These are phyloP conservation scores for Monosiga brevicollis DNA, from an alignment of 78 protist genomes.

Conservation along the genomic window DNA sequence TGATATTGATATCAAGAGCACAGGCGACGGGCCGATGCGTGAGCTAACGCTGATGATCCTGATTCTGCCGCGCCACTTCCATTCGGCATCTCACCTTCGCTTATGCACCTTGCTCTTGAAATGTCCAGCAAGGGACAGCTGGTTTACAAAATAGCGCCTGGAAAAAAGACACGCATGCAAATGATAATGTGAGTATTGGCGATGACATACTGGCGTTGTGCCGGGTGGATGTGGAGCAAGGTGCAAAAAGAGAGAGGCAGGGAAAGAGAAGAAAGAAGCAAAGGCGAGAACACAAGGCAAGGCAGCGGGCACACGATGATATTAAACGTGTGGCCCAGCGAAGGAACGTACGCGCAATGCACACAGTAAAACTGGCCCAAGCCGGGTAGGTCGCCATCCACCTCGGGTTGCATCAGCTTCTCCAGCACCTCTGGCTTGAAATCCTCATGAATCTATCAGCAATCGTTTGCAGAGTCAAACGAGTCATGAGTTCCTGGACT, in stretches of 20 bases:
- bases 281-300: not conserved
- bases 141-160: not conserved
- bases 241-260: not conserved
- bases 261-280: not conserved
- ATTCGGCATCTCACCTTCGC: not conserved
- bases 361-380: constrained; percentile 30
- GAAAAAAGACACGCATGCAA: not conserved
- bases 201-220: not conserved
- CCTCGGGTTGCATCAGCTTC: not conserved
- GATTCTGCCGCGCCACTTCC: no score
- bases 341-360: not conserved
- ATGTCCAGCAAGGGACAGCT: not conserved
- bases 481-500: no score
- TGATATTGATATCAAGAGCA: not conserved
- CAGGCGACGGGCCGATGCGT: not conserved
- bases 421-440: constrained; percentile 1
- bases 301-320: not conserved
- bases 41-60: not conserved
- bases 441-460: constrained; percentile 25
- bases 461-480: no score
- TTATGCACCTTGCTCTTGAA: not conserved
- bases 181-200: not conserved
- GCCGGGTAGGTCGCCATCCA: constrained; percentile 25
- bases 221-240: not conserved
- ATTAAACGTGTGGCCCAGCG: not conserved